These are phyloP conservation scores for Pelargonium australe DNA, from an alignment of 441 rosid species.

Conservation along the genomic window DNA sequence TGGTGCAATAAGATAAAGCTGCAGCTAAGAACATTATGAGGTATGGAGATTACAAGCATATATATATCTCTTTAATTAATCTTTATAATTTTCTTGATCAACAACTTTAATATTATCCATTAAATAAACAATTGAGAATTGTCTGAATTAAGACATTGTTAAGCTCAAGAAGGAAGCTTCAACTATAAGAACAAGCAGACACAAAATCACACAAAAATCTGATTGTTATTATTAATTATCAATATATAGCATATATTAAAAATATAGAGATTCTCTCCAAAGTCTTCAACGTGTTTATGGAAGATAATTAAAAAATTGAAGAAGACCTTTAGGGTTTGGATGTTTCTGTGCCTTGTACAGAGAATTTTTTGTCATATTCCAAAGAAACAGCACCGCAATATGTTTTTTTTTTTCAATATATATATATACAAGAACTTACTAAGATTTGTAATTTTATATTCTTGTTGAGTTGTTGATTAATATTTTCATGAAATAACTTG, in stretches of 20 bases:
- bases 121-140: constrained; percentile 13
- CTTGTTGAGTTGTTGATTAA: no score
- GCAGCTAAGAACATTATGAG: constrained; percentile 23
- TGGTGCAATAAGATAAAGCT: constrained; percentile 18
- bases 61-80: background rate
- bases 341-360: constrained; percentile 15
- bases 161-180: constrained; percentile 25
- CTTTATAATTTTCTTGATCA: no score
- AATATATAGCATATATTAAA: background rate
- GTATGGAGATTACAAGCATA: constrained; percentile 30
- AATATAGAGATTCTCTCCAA: constrained; percentile 10
- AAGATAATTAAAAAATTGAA: background rate
- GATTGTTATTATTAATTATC: constrained; percentile 2
- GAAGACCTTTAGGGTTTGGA: constrained; percentile 8
- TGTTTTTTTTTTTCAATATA: background rate
- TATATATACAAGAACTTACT: constrained; percentile 3
- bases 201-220: constrained; percentile 12
- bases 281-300: constrained; percentile 19
- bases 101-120: constrained; percentile 10
- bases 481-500: no score
- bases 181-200: constrained; percentile 23
- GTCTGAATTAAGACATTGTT: constrained; percentile 24
- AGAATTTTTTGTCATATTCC: constrained; percentile 21
- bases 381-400: no score
- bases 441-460: no score